Base-by-base conservation (phyloP, 768 basidiomycete species). In the Leccinum variicolor region DNA sequence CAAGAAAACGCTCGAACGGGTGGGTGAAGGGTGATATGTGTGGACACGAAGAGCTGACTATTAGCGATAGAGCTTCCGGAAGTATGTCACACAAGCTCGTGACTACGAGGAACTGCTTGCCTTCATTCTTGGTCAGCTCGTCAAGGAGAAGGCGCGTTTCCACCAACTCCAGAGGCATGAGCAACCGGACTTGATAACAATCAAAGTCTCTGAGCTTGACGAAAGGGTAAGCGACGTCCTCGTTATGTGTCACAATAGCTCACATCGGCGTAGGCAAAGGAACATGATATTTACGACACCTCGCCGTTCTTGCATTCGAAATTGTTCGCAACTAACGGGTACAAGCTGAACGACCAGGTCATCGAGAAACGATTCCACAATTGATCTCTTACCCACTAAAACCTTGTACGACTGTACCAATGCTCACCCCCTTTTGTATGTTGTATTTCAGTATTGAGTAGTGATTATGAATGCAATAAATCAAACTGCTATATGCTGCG, bases 71-170 rank as follows among this genome's bases (percentile, higher is more conserved):
- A 86, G 93, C 54, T 98, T 97, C 87, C 84, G 96, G 61, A 98
- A 98, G 75, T 99, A 99, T 74, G 83, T 99, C 48, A 94, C 94
- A 23, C 92, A 95, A 68, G 90, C 94, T 11, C 88, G 89, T 58
- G 97, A 99, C 67, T 91, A 97, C 74, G 97, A 98, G 69, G 97
- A 99, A 71, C 74, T 99, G 57, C 81, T 98, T 34, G 83, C 94
- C 1, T 99, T 97, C 84, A 77, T 98, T 63, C 87, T 99, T 33
- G 97, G 97, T 31, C 87, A 92, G 56, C 77, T 98, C 49, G 80
- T 98, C 71, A 98, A 98, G 73, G 94, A 97, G 66, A 91, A 89
- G 69, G 93, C 89, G 9, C 85, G 94, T 29, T 81, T 90, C 68
- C 79, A 94, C 66, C 89, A 94, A 70, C 75, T 89, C 59, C 89